Base-by-base conservation (phyloP, 257 asterid species). In the Forsythia viridissima region DNA sequence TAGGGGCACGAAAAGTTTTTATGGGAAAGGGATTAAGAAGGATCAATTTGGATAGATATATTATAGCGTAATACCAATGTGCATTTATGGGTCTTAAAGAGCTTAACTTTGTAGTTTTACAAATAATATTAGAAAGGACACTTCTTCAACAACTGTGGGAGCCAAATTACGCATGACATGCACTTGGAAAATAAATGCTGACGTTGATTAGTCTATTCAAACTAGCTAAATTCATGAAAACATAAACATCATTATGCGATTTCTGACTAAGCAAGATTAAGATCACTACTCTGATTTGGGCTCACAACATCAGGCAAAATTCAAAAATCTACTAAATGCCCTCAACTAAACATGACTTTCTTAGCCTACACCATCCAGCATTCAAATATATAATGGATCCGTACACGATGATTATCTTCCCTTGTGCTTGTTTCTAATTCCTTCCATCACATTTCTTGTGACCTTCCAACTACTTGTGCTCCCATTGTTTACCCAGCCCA, bases 381-480 rank as follows among this genome's bases (percentile, higher is more conserved):
- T n/a, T 18, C 65, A 55, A 55, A 55, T 55, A 8, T 55, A 55
- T 55, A 55, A 55, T 55, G 63, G 63, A 5, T 52, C n/a, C 15
- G 6, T 52, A 16, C 63, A 52, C 10, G 3, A 52, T 15, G 63
- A 18, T 55, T 55, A 5, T 55, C 65, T 55, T 55, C 57, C n/a
- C 55, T 12, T 1, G 0, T 46, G 55, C 55, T 13, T 48, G 57
- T 48, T 15, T 48, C 57, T 55, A 55, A n/a, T 55, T 18, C 24
- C 63, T 55, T 55, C 24, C 15, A 55, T 67, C 71, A 74, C 20
- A 74, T 70, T 68, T 81, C 76, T 48, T 66, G 75, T 77, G 73
- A 52, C 61, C 70, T 16, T 11, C 65, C 36, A 30, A 79, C 75
- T 30, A 74, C 68, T 20, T 73, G 77, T 74, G 21, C 46, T 46